A percentile compares a stretch with the other conserved stretches of the same genome.
Conservation (phyloP, 805 yeast genomes). For the Starmerella bombicola region DNA sequence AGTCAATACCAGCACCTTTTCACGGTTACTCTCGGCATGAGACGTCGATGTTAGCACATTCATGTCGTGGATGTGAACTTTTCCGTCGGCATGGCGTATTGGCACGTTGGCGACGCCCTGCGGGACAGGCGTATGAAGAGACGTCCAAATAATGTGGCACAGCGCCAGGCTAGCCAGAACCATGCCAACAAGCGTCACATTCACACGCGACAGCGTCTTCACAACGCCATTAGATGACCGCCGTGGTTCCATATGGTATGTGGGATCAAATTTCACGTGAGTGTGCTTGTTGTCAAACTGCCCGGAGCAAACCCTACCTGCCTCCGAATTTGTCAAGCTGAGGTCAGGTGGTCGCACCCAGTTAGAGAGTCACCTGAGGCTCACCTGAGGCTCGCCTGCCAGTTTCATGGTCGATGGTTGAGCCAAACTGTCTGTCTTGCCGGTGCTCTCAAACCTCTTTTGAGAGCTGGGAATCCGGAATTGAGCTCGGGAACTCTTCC, state of each 20-base stretch:
- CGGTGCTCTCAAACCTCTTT: too few relatives aligned
- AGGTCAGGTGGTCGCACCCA: too few relatives aligned
- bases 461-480: too few relatives aligned
- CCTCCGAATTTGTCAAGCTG: too few relatives aligned
- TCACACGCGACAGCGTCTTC: constrained; percentile 21
- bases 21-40: constrained; percentile 60
- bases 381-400: too few relatives aligned
- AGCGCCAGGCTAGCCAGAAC: constrained; percentile 9
- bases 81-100: constrained; percentile 20
- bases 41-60: constrained; percentile 63
- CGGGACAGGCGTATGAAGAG: constrained; percentile 16
- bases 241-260: constrained; percentile 15
- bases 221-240: constrained; percentile 7
- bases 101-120: constrained; percentile 23
- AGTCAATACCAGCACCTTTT: constrained; percentile 72
- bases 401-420: too few relatives aligned
- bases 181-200: constrained; percentile 23
- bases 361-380: too few relatives aligned
- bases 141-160: constrained; percentile 13
- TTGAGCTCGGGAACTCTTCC: too few relatives aligned
- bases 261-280: constrained; percentile 24
- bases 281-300: too few relatives aligned
- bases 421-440: too few relatives aligned
- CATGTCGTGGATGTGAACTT: constrained; percentile 36
- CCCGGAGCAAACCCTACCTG: too few relatives aligned